Base-by-base conservation (phyloP, 805 yeast species). In the Yamadazyma paraphyllophila region DNA sequence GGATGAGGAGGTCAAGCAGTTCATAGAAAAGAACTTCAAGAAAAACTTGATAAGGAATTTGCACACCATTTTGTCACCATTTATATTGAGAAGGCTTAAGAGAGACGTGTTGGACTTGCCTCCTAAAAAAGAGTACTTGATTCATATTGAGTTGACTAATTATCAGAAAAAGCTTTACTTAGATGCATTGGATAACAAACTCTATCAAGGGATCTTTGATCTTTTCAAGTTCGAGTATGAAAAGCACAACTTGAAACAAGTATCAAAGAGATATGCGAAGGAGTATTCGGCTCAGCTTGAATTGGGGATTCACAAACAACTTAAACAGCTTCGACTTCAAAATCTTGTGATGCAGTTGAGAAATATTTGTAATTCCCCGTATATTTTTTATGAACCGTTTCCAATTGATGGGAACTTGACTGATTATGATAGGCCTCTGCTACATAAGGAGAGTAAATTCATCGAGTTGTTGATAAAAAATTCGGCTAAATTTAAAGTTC, bases 11-110 rank as follows among this genome's bases (percentile, higher is more conserved):
- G 71, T 75, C 20, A 75, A 65, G 49, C 74, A 69, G 52, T 59
- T 82, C 34, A 78, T 89, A 33, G 81, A 81, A 71, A 78, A 54
- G 77, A 85, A 60, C 45, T 56, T 71, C 35, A 73, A 69, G 48
- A 60, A 57, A 41, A 77, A 80, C 42, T 67, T 92, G 45, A 80
- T 92, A 20, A 73, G 81, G 15, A 90, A 87, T 57, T 68, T 92
- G 48, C 99, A 92, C 61, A 82, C 94, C 0, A 90, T 94, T 43
- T 69, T 92, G 51, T 83, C 89, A 55, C 99, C 99, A 0, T 92
- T 94, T 56, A 63, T 92, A 17, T 71, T 92, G 37, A 74, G 99
- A 56, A 73, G 99, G 47, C 67, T 92, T 61, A 92, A 92, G 60
- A 77, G 73, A 44, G 84, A 81, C 45, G 96, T 88, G 0, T 70